phyloP scores from a whole-genome alignment of 371 early-diverging fungal species.

The Circinella umbellata region DNA sequence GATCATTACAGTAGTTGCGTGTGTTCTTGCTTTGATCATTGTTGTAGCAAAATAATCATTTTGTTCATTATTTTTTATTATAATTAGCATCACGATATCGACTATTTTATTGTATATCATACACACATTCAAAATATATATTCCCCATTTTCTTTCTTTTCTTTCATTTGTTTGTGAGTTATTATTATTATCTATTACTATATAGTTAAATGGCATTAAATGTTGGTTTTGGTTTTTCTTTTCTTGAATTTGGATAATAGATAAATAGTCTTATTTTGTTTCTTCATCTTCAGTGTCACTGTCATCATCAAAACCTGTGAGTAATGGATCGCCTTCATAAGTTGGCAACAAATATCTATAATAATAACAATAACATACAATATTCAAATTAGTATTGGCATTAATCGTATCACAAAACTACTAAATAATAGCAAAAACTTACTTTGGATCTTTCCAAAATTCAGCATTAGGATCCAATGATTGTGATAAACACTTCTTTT shows the following conservation, averaged over 20 bases:
- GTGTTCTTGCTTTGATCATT: constrained; percentile 54
- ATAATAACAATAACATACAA: background rate
- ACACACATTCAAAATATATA: background rate
- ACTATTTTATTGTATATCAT: background rate
- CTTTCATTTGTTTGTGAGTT: too few relatives aligned
- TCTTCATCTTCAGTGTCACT: constrained; percentile 25
- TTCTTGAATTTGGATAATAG: background rate
- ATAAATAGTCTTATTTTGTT: background rate
- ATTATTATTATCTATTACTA: too few relatives aligned
- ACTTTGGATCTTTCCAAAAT: constrained; percentile 82
- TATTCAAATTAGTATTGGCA: too few relatives aligned
- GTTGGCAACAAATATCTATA: constrained; percentile 74
- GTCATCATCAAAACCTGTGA: constrained; percentile 78
- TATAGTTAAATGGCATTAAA: too few relatives aligned
- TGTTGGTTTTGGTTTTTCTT: too few relatives aligned
- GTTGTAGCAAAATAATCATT: constrained; percentile 49
- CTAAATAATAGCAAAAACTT: constrained; percentile 9
- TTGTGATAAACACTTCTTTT: constrained; percentile 50
- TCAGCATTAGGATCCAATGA: constrained; percentile 54
- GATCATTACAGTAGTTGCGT: constrained; percentile 70
- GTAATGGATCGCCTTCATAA: constrained; percentile 86
- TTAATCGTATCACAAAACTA: background rate
- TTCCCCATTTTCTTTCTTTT: background rate
- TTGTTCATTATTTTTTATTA: background rate
- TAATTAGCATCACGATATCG: background rate